Evolutionary conservation across 352 stramenopile species (phyloP).

Genomic region (Phytophthora hibernalis): DNA sequence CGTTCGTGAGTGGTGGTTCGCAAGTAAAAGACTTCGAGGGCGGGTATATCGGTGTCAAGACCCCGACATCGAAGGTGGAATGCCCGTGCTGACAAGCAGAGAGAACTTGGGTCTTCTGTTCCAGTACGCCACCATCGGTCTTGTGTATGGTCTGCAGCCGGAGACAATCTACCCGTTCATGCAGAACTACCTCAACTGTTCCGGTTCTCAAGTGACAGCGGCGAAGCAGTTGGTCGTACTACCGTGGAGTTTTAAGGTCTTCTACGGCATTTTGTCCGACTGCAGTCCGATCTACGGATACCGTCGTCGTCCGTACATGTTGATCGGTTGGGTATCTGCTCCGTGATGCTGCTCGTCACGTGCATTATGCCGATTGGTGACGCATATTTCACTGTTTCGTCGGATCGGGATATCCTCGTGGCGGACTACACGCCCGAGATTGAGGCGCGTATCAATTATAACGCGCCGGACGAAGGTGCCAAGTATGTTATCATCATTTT

Average conservation of each 20-base stretch:
- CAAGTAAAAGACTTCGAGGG: conserved; percentile 31
- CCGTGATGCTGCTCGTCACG: conserved; percentile 54
- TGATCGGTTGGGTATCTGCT: conserved; percentile 57
- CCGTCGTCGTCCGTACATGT: conserved; percentile 65
- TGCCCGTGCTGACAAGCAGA: conserved; percentile 33
- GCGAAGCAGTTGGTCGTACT: conserved; percentile 43
- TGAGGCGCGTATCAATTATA: conserved; percentile 39
- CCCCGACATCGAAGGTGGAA: conserved; percentile 30
- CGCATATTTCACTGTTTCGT: conserved; percentile 43
- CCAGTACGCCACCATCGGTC: conserved; percentile 48
- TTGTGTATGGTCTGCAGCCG: conserved; percentile 48
- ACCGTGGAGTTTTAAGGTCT: conserved; percentile 30
- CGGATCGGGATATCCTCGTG: conserved; percentile 16
- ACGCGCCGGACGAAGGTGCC: conserved; percentile 32
- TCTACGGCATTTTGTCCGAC: conserved; percentile 36
- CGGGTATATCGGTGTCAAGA: conserved; percentile 35
- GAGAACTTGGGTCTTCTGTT: conserved; percentile 46
- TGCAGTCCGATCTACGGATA: conserved; percentile 59
- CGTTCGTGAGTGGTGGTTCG: conserved; percentile 42
- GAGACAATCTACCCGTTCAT: conserved; percentile 53
- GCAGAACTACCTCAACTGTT: conserved; percentile 48
- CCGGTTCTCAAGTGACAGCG: conserved; percentile 42
- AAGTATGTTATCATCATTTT: conserved; percentile 79
- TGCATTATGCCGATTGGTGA: conserved; percentile 40
- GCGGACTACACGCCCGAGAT: conserved; percentile 32